phyloP scores from a whole-genome alignment of 1,139 yeast species.

The Kodamaea sp. region DNA sequence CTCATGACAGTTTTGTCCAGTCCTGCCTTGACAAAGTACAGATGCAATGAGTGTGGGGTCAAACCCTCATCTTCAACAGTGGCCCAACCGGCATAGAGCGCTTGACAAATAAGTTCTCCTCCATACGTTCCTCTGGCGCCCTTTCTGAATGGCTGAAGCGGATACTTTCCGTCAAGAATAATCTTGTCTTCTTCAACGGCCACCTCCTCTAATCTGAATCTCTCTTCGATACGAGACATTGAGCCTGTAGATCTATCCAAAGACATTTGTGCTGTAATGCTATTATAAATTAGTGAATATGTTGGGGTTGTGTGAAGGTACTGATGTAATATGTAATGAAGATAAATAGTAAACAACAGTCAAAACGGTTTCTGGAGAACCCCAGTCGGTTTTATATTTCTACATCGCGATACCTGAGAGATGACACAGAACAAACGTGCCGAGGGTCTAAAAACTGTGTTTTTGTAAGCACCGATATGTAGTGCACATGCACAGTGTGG shows the following conservation, averaged over 20 bases:
- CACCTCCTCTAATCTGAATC: conserved; percentile 19
- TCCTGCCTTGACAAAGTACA: conserved; percentile 45
- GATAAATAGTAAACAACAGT: too few relatives aligned
- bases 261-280: conserved; percentile 1
- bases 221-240: conserved; percentile 25
- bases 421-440: too few relatives aligned
- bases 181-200: conserved; percentile 10
- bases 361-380: too few relatives aligned
- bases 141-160: conserved; percentile 33
- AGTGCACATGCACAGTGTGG: too few relatives aligned
- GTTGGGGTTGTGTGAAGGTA: too few relatives aligned
- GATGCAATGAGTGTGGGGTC: conserved; percentile 42
- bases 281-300: neutral
- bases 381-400: too few relatives aligned
- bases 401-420: too few relatives aligned
- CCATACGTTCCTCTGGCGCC: conserved; percentile 44
- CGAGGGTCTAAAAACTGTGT: too few relatives aligned
- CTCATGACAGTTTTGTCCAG: conserved; percentile 29
- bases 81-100: conserved; percentile 40
- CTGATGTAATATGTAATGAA: too few relatives aligned
- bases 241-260: conserved; percentile 12
- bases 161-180: conserved; percentile 33
- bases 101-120: conserved; percentile 41
- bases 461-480: too few relatives aligned
- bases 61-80: conserved; percentile 29